A percentile compares a stretch with the other conserved stretches of the same genome.
Evolutionary conservation across 352 stramenopile species (phyloP).

Genomic region (Thalassiosira mediterranea): DNA sequence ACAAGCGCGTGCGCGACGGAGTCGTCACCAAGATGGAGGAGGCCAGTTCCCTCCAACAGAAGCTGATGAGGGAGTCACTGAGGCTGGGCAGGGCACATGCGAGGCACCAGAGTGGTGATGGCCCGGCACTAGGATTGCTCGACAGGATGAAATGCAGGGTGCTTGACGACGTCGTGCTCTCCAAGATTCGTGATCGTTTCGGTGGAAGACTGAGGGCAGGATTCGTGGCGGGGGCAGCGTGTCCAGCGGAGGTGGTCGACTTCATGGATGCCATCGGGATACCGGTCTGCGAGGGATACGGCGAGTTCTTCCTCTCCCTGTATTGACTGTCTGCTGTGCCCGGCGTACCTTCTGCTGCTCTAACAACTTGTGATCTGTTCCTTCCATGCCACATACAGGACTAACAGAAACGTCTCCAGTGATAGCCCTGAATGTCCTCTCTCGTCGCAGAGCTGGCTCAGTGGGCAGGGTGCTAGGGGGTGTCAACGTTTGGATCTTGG

Average conservation of each 20-base stretch:
- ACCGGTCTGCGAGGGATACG: constrained; percentile 84
- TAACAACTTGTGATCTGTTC: no score
- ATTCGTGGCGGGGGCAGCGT: constrained; percentile 85
- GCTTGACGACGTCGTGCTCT: constrained; percentile 80
- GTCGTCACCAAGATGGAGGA: constrained; percentile 79
- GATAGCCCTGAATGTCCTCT: constrained; percentile 73
- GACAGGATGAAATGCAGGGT: constrained; percentile 57
- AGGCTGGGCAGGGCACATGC: constrained; percentile 55
- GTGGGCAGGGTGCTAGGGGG: constrained; percentile 77
- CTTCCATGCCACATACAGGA: neutral
- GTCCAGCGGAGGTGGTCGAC: constrained; percentile 73
- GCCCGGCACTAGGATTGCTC: constrained; percentile 50
- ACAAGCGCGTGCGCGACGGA: constrained; percentile 86
- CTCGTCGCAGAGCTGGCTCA: constrained; percentile 60
- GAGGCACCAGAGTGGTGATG: constrained; percentile 8
- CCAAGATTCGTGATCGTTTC: constrained; percentile 81
- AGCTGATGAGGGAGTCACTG: constrained; percentile 70
- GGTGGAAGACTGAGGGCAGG: constrained; percentile 75
- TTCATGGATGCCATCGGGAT: constrained; percentile 86
- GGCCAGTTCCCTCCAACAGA: constrained; percentile 50
- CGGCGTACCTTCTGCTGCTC: no score
- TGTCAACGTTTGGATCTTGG: constrained; percentile 78
- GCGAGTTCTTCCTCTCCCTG: no score
- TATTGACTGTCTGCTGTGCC: no score
- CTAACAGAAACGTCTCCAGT: constrained; percentile 76